A percentile compares a stretch with the other conserved stretches of the same genome.
These are phyloP conservation scores for Pseudopithomyces chartarum DNA, from an alignment of 2,329 filamentous ascomycete species.

Conservation along the genomic window DNA sequence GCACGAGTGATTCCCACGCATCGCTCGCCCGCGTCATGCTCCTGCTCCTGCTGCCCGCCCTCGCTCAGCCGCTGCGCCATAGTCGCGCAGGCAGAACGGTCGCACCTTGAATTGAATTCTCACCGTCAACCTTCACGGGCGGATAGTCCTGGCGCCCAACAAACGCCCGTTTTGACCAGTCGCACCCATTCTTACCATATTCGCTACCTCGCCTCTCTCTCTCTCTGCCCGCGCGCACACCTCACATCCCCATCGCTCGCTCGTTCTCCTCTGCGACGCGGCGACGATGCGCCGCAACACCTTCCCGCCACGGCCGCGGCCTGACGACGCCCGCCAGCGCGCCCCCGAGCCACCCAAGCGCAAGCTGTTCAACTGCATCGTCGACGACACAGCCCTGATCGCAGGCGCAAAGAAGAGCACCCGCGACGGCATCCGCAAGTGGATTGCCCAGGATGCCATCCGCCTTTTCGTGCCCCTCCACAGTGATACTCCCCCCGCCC, in stretches of 20 bases:
- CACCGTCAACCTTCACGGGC: slow-evolving; percentile 16
- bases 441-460: slow-evolving; percentile 56
- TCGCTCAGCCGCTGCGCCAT: slow-evolving; percentile 29
- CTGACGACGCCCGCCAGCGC: slow-evolving; percentile 30
- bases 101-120: slow-evolving; percentile 40
- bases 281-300: slow-evolving; percentile 39
- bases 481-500: slow-evolving; percentile 43
- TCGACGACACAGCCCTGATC: slow-evolving; percentile 57
- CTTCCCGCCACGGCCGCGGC: slow-evolving; percentile 34
- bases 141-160: slow-evolving; percentile 33
- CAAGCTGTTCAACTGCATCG: slow-evolving; percentile 60
- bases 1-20: slow-evolving; percentile 12
- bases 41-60: slow-evolving; percentile 22
- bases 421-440: slow-evolving; percentile 57
- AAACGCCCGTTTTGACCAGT: slow-evolving; percentile 16
- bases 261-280: slow-evolving; percentile 7
- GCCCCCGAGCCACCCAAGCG: slow-evolving; percentile 40
- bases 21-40: slow-evolving; percentile 26
- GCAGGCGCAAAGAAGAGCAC: slow-evolving; percentile 58
- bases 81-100: slow-evolving; percentile 25
- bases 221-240: neutral
- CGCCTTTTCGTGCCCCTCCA: slow-evolving; percentile 57
- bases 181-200: slow-evolving; percentile 7
- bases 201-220: neutral
- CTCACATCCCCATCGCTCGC: slow-evolving; percentile 11